Evolutionary conservation across 495 filamentous ascomycete genomes (phyloP).

Genomic region (Penicillium arizonense): DNA sequence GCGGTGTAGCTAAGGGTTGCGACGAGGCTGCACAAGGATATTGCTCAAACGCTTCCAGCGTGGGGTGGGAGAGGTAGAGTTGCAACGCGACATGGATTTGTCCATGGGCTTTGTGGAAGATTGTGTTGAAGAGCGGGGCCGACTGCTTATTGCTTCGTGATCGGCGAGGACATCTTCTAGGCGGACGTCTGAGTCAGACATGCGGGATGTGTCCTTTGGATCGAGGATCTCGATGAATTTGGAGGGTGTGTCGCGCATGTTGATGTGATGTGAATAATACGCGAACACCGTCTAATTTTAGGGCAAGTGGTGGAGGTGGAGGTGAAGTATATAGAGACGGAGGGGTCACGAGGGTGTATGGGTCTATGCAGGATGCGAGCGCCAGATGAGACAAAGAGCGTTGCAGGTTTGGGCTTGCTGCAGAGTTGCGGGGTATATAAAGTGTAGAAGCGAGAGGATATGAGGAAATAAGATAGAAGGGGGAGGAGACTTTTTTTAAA

Average conservation of each 20-base stretch:
- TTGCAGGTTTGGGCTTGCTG: conserved; percentile 16
- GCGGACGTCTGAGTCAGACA: conserved; percentile 46
- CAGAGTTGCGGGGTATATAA: conserved; percentile 3
- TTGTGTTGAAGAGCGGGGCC: conserved; percentile 41
- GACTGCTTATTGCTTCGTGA: conserved; percentile 42
- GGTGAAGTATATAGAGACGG: conserved; percentile 7
- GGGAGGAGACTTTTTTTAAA: not conserved
- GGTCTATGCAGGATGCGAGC: not conserved
- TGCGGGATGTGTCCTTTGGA: conserved; percentile 32
- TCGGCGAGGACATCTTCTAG: conserved; percentile 49
- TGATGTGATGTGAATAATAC: conserved; percentile 6
- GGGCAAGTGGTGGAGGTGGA: not conserved
- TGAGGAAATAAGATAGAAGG: not conserved
- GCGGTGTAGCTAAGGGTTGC: conserved; percentile 16
- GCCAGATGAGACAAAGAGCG: conserved; percentile 10
- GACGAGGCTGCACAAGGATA: conserved; percentile 31
- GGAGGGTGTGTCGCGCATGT: conserved; percentile 44
- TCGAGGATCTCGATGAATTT: conserved; percentile 50
- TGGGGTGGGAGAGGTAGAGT: conserved; percentile 30
- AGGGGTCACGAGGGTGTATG: conserved; percentile 2
- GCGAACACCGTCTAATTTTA: not conserved
- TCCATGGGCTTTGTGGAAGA: conserved; percentile 36
- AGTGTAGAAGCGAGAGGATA: conserved; percentile 2
- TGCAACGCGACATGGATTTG: conserved; percentile 24
- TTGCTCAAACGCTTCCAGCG: conserved; percentile 43